These are phyloP conservation scores for Telfairia occidentalis DNA, from an alignment of 331 rosid genomes.

Conservation along the genomic window DNA sequence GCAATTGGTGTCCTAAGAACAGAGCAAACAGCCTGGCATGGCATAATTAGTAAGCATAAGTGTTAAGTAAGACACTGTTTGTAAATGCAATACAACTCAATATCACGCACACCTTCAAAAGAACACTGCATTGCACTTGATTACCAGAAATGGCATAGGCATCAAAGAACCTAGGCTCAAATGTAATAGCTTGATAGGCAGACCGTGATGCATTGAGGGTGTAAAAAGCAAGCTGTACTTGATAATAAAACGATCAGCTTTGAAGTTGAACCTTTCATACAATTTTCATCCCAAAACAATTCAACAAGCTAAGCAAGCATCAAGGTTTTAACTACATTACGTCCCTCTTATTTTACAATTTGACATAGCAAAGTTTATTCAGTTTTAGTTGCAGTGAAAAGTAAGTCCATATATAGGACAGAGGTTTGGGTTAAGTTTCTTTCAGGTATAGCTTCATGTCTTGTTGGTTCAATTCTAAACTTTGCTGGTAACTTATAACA, in stretches of 20 bases:
- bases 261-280: not conserved
- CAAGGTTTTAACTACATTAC: not conserved
- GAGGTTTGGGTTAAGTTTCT: not conserved
- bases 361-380: not conserved
- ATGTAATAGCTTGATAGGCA: slow-evolving; percentile 55
- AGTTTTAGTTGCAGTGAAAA: not conserved
- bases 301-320: not conserved
- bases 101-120: slow-evolving; percentile 43
- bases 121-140: slow-evolving; percentile 67
- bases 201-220: slow-evolving; percentile 71
- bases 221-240: slow-evolving; percentile 52
- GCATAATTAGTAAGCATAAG: slow-evolving; percentile 18
- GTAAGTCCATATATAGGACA: not conserved
- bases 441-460: not conserved
- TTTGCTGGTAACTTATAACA: not conserved
- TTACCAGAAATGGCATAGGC: slow-evolving; percentile 35
- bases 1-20: slow-evolving; percentile 72
- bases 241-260: not conserved
- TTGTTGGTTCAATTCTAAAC: not conserved
- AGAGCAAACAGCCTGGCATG: slow-evolving; percentile 63
- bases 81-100: not conserved
- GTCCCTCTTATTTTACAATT: not conserved
- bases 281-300: not conserved
- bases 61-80: not conserved
- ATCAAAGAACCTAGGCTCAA: slow-evolving; percentile 61